Percentiles rank a stretch among this genome's conserved stretches.
Evolutionary conservation across 1,139 yeast species (phyloP).

Genomic region (Saccharomyces hybrid): DNA sequence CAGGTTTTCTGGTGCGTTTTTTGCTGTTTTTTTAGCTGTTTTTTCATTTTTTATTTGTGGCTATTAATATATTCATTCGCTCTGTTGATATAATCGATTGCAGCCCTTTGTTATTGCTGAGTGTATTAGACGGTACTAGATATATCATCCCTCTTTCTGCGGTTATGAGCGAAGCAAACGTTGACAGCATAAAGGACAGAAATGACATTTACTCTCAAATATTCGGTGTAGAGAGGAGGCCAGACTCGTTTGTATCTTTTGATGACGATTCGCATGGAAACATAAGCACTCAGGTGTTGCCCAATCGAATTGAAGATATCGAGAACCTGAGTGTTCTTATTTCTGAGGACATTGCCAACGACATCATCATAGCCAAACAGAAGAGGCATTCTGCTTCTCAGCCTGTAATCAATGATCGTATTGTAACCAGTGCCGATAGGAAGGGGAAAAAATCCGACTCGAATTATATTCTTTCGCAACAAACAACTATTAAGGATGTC

Average conservation of each 20-base stretch:
- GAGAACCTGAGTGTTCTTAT: conserved; percentile 15
- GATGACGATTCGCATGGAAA: not conserved
- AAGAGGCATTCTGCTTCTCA: not conserved
- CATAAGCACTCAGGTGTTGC: conserved; percentile 8
- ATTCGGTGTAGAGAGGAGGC: conserved; percentile 26
- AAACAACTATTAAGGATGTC: conserved; percentile 22
- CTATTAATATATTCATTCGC: not conserved
- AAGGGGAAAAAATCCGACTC: not conserved
- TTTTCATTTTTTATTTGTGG: not conserved
- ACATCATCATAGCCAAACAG: conserved; percentile 8
- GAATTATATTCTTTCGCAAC: conserved; percentile 16
- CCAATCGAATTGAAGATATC: conserved; percentile 23
- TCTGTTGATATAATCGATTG: not conserved
- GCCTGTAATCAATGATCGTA: not conserved
- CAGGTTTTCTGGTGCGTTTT: not conserved
- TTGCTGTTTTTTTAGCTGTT: not conserved
- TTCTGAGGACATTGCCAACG: conserved; percentile 18
- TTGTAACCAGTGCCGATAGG: not conserved
- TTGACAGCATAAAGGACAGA: conserved; percentile 7
- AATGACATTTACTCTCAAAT: conserved; percentile 18
- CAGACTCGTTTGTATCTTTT: conserved; percentile 9
- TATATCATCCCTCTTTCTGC: not conserved
- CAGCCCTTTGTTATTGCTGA: not conserved
- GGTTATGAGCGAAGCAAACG: not conserved
- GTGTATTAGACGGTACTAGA: not conserved